These are phyloP conservation scores for Nicotiana tomentosiformis DNA, from an alignment of 257 asterid species.

Conservation along the genomic window DNA sequence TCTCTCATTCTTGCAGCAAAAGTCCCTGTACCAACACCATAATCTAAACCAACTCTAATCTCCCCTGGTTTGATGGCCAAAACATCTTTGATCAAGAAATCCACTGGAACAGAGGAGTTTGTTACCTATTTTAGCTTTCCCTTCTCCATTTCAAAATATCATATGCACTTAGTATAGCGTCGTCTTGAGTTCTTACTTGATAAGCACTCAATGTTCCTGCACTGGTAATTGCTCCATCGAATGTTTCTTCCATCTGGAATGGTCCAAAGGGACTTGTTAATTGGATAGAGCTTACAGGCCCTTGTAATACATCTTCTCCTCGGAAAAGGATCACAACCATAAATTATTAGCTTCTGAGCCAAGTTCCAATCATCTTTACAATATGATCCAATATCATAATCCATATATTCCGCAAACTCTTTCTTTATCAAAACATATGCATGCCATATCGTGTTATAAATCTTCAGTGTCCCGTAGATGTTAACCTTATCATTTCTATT, in stretches of 20 bases:
- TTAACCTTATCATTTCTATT: constrained; percentile 54
- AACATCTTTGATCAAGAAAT: constrained; percentile 52
- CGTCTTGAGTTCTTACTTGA: constrained; percentile 65
- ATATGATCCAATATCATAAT: constrained; percentile 77
- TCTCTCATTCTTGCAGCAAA: constrained; percentile 88
- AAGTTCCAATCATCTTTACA: constrained; percentile 84
- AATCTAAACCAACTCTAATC: constrained; percentile 67
- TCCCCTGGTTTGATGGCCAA: constrained; percentile 52
- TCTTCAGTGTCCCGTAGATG: constrained; percentile 49
- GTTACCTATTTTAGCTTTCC: constrained; percentile 64
- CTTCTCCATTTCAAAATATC: constrained; percentile 87
- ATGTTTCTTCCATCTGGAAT: constrained; percentile 86
- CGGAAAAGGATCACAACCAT: constrained; percentile 85
- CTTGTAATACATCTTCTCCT: constrained; percentile 68
- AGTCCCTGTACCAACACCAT: constrained; percentile 75
- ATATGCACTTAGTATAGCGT: constrained; percentile 52
- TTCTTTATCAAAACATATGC: constrained; percentile 57
- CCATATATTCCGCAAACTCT: constrained; percentile 83
- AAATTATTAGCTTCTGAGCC: constrained; percentile 74
- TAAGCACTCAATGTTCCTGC: constrained; percentile 69
- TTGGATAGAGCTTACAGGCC: constrained; percentile 78
- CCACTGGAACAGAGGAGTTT: constrained; percentile 34
- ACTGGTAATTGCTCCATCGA: constrained; percentile 77
- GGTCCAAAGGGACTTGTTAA: constrained; percentile 80
- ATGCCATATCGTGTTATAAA: constrained; percentile 75